Percentiles rank a stretch among this genome's conserved stretches.
These are phyloP conservation scores for Cordyceps cateniannulata DNA, from an alignment of 2,329 filamentous ascomycete species.

Conservation along the genomic window DNA sequence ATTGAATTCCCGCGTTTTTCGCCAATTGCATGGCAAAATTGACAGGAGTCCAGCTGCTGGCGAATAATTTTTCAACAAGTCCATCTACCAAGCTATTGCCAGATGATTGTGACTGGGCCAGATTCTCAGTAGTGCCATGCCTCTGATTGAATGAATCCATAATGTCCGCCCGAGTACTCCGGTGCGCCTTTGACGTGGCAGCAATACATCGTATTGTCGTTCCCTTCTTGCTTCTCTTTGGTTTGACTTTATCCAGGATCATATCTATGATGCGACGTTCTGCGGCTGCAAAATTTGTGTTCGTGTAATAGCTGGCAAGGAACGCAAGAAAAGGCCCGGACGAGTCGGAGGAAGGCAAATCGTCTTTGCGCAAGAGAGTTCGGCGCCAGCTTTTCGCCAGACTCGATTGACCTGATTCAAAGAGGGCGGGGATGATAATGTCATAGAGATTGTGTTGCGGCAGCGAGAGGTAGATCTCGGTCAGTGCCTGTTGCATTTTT, in stretches of 20 bases:
- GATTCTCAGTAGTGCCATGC: neutral
- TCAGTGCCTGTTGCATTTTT: constrained; percentile 33
- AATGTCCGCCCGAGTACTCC: neutral
- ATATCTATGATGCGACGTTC: constrained; percentile 24
- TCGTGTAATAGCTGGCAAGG: constrained; percentile 38
- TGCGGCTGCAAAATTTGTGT: constrained; percentile 27
- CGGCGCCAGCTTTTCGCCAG: constrained; percentile 43
- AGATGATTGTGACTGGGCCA: neutral
- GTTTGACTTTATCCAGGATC: neutral
- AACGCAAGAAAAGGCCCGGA: constrained; percentile 44
- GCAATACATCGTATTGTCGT: neutral
- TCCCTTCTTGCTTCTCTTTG: neutral
- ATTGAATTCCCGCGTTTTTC: constrained; percentile 61
- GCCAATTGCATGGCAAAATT: constrained; percentile 66
- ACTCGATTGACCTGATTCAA: constrained; percentile 36
- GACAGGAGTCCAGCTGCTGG: constrained; percentile 62
- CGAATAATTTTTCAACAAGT: constrained; percentile 56
- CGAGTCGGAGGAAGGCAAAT: constrained; percentile 34
- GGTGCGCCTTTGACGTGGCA: neutral
- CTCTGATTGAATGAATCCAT: neutral
- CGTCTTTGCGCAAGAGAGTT: constrained; percentile 32
- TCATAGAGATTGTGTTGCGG: constrained; percentile 42
- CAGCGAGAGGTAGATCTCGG: constrained; percentile 39
- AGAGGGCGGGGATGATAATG: constrained; percentile 44
- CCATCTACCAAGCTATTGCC: constrained; percentile 10